Evolutionary conservation across 768 basidiomycete genomes (phyloP).

Genomic region (Mycena filopes): DNA sequence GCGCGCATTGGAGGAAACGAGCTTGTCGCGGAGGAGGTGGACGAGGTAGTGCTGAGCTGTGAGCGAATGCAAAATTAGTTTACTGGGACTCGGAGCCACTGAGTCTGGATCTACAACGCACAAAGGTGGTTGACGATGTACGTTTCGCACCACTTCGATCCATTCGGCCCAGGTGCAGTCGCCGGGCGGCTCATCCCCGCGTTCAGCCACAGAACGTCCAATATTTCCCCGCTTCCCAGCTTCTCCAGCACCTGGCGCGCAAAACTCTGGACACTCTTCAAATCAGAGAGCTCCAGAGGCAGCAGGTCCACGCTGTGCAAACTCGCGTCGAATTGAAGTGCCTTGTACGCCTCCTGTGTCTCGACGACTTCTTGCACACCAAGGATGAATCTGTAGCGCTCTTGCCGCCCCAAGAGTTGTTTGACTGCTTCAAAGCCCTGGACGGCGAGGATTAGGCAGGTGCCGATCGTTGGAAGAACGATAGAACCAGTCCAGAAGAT

Average conservation of each 20-base stretch:
- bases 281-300: conserved; percentile 23
- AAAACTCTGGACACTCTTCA: conserved; percentile 21
- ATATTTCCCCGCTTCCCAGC: background rate
- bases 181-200: conserved; percentile 13
- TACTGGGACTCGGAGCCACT: background rate
- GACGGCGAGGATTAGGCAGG: background rate
- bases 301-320: conserved; percentile 16
- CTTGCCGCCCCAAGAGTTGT: conserved; percentile 20
- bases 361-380: conserved; percentile 15
- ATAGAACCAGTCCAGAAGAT: conserved; percentile 26
- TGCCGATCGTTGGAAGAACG: too few species aligned
- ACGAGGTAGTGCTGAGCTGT: conserved; percentile 30
- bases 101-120: too few species aligned
- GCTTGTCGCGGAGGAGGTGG: conserved; percentile 26
- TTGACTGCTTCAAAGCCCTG: conserved; percentile 31
- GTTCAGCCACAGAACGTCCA: conserved; percentile 24
- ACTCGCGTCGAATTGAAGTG: background rate
- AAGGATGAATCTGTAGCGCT: conserved; percentile 25
- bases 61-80: too few species aligned
- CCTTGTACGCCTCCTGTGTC: conserved; percentile 11
- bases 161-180: background rate
- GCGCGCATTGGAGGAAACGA: conserved; percentile 18
- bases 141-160: too few species aligned
- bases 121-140: conserved; percentile 30
- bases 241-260: conserved; percentile 13